Conservation (phyloP, 1,284 basidiomycete species). For the Moesziomyces sp. region DNA sequence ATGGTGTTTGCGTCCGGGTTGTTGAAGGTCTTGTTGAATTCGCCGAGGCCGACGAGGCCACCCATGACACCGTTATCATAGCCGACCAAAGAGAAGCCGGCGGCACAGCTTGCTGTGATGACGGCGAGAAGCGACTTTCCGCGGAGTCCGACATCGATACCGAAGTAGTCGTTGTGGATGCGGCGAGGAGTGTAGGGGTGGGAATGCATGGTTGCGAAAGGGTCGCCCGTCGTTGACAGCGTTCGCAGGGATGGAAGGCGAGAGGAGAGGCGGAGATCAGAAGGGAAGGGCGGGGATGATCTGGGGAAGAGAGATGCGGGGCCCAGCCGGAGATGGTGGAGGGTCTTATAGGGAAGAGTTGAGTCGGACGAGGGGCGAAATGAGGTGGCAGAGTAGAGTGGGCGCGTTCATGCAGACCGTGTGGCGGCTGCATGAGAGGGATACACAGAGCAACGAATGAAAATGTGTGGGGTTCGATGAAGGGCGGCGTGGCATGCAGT, state of each 20-base stretch:
- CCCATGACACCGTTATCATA: constrained; percentile 49
- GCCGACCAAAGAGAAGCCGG: constrained; percentile 34
- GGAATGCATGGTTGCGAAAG: too few species aligned
- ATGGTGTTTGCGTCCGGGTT: constrained; percentile 42
- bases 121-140: constrained; percentile 35
- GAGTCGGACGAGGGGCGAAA: too few species aligned
- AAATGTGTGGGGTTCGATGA: too few species aligned
- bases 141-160: constrained; percentile 38
- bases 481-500: too few species aligned
- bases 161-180: constrained; percentile 32
- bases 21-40: constrained; percentile 47
- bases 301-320: constrained; percentile 1
- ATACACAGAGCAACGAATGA: too few species aligned
- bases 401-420: too few species aligned
- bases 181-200: constrained; percentile 26
- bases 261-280: neutral
- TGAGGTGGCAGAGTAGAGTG: too few species aligned
- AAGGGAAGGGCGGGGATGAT: neutral
- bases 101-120: constrained; percentile 41
- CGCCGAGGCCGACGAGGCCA: constrained; percentile 15
- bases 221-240: constrained; percentile 1
- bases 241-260: neutral
- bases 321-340: neutral
- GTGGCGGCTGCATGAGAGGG: too few species aligned
- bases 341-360: constrained; percentile 7